These are phyloP conservation scores for Candolleomyces aberdarensis DNA, from an alignment of 768 basidiomycete species.

Conservation along the genomic window DNA sequence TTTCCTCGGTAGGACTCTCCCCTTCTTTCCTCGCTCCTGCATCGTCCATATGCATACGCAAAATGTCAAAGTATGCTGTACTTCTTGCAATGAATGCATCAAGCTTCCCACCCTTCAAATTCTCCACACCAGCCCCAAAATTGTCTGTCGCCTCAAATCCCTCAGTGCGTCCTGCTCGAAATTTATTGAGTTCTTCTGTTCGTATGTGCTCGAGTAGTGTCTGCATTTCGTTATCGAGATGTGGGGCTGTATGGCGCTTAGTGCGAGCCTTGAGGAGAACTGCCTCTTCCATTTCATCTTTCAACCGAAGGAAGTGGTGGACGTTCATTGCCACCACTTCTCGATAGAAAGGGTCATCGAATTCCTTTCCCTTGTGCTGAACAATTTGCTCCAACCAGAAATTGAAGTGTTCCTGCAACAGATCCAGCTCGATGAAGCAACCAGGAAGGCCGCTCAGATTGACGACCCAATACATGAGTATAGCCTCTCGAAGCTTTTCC, in stretches of 20 bases:
- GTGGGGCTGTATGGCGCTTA: conserved; percentile 10
- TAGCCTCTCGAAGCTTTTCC: conserved; percentile 13
- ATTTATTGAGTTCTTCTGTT: conserved; percentile 6
- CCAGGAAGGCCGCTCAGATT: conserved; percentile 20
- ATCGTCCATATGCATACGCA: too few species aligned
- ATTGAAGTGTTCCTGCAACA: conserved; percentile 28
- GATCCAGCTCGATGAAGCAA: conserved; percentile 23
- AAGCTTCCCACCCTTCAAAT: too few species aligned
- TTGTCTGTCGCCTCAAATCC: conserved; percentile 7
- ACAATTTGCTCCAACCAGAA: conserved; percentile 25
- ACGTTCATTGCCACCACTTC: too few species aligned
- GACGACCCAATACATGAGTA: conserved; percentile 27
- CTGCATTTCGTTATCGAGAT: conserved; percentile 11
- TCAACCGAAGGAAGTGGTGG: conserved; percentile 15
- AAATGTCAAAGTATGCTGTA: too few species aligned
- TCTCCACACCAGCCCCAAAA: too few species aligned
- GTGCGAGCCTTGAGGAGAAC: conserved; percentile 11
- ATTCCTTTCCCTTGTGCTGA: conserved; percentile 20
- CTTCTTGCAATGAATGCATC: too few species aligned
- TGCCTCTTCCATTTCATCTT: conserved; percentile 19
- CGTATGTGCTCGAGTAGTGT: conserved; percentile 5
- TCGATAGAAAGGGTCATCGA: conserved; percentile 19
- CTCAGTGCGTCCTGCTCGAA: conserved; percentile 6
- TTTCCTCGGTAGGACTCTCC: too few species aligned
- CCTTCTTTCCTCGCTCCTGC: too few species aligned